Conservation (phyloP, 1,284 basidiomycete species). For the Dichomitus squalens region DNA sequence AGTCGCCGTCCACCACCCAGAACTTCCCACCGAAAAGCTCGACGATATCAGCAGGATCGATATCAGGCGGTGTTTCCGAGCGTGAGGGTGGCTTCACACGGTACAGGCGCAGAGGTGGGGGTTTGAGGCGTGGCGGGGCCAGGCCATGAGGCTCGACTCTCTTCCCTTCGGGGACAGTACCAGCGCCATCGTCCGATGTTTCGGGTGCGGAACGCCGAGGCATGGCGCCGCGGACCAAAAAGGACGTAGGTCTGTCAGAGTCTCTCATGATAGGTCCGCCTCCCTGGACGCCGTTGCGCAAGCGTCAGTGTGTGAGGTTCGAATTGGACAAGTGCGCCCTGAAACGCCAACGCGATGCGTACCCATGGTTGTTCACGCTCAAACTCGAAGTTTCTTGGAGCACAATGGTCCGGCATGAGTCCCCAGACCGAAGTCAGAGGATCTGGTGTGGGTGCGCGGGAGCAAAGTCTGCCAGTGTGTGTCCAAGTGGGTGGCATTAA, state of each 20-base stretch:
- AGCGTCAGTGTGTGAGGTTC: background rate
- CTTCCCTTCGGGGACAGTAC: background rate
- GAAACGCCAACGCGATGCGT: background rate
- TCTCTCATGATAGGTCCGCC: constrained; percentile 19
- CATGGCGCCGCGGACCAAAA: constrained; percentile 20
- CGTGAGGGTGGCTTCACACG: constrained; percentile 1
- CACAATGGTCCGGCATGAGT: constrained; percentile 16
- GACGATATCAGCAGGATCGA: background rate
- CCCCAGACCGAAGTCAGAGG: background rate
- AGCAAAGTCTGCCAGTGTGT: constrained; percentile 9
- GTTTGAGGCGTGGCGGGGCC: constrained; percentile 13
- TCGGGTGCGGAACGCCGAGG: constrained; percentile 5
- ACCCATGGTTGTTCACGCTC: constrained; percentile 18
- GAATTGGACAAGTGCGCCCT: background rate
- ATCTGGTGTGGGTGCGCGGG: constrained; percentile 16
- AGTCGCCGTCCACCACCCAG: constrained; percentile 10
- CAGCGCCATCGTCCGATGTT: background rate
- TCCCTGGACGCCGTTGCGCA: background rate
- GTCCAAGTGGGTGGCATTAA: constrained; percentile 13
- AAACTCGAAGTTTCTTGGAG: constrained; percentile 11
- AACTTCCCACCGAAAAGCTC: constrained; percentile 2
- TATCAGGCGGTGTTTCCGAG: background rate
- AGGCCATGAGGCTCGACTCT: constrained; percentile 16
- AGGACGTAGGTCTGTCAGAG: constrained; percentile 22
- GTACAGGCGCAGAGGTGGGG: constrained; percentile 11